These are phyloP conservation scores for Trichoderma gamsii DNA, from an alignment of 495 filamentous ascomycete genomes.

Conservation along the genomic window DNA sequence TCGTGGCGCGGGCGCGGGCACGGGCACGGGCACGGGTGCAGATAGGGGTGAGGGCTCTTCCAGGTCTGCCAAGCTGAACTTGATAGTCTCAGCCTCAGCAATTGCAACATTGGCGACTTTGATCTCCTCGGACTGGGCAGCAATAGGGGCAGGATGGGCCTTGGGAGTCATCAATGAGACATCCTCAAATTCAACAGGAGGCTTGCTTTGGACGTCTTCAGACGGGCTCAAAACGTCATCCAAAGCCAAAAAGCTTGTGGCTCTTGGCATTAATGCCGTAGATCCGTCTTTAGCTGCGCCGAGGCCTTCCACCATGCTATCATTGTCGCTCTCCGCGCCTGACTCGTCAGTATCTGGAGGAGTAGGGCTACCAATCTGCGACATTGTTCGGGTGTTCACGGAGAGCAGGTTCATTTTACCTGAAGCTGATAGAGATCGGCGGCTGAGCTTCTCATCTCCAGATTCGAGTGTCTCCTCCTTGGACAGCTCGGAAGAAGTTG, in stretches of 20 bases:
- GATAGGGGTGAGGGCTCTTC: not conserved
- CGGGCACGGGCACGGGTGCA: constrained; percentile 14
- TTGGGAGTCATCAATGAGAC: not conserved
- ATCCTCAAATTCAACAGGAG: not conserved
- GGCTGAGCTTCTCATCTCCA: not conserved
- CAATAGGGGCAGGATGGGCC: not conserved
- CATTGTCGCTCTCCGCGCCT: constrained; percentile 22
- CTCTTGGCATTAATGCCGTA: not conserved
- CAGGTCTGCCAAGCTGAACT: not conserved
- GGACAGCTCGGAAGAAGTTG: not conserved
- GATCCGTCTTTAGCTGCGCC: not conserved
- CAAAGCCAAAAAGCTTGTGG: not conserved
- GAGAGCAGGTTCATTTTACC: constrained; percentile 7
- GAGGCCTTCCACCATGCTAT: not conserved
- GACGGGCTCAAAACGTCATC: not conserved
- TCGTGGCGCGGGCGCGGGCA: constrained; percentile 21
- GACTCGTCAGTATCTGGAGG: constrained; percentile 42
- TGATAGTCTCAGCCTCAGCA: constrained; percentile 16
- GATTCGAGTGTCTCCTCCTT: not conserved
- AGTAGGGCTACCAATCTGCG: constrained; percentile 43
- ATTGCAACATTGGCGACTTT: not conserved
- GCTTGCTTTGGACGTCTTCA: not conserved
- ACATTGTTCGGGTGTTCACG: constrained; percentile 28
- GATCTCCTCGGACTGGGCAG: not conserved
- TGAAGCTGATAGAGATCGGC: not conserved